Evolutionary conservation across 2,329 filamentous ascomycete genomes (phyloP).

Genomic region (Tolypocladium paradoxum): DNA sequence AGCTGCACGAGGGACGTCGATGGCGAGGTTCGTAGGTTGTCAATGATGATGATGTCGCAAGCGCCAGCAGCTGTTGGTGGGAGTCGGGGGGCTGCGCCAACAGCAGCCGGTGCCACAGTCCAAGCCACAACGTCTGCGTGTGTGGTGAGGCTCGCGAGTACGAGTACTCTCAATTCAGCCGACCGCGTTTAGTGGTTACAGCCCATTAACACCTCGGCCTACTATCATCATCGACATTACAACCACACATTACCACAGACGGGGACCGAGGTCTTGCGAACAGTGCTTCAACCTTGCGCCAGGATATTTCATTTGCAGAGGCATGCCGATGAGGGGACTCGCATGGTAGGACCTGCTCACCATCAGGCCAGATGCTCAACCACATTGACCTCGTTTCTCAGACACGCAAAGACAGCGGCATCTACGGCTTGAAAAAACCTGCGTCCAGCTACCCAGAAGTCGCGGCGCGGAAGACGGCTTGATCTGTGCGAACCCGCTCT

Average conservation of each 20-base stretch:
- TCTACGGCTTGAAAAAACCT: background rate
- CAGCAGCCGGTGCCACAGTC: background rate
- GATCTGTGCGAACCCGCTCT: background rate
- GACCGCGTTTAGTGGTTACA: constrained; percentile 20
- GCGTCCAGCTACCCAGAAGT: background rate
- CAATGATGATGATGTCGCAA: background rate
- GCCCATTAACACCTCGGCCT: background rate
- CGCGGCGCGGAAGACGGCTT: background rate
- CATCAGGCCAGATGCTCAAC: no score
- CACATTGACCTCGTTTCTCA: background rate
- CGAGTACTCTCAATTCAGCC: no score
- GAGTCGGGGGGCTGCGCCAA: no score
- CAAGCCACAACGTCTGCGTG: background rate
- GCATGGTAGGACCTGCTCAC: background rate
- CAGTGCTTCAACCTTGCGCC: background rate
- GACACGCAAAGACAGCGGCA: background rate
- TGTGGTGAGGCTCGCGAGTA: no score
- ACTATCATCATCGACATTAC: background rate
- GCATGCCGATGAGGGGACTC: background rate
- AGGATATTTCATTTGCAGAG: background rate
- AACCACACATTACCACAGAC: background rate
- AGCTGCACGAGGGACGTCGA: background rate
- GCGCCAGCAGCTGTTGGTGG: background rate
- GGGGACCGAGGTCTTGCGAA: background rate
- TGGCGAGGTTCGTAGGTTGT: background rate